phyloP scores from a whole-genome alignment of 805 yeast species.

The Ogataea pini region DNA sequence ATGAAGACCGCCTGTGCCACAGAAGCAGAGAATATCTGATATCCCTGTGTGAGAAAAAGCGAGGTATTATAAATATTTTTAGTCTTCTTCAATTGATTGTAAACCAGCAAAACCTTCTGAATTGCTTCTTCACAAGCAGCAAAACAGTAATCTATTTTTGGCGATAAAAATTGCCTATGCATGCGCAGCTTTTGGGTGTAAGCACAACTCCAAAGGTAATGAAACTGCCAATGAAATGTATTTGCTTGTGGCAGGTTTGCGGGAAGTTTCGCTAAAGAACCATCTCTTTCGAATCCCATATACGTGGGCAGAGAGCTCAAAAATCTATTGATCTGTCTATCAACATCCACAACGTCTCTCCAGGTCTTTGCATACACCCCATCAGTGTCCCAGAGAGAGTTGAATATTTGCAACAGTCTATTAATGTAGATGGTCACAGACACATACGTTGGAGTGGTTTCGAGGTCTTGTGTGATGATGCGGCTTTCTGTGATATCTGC shows the following conservation, averaged over 20 bases:
- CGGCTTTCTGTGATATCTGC: slow-evolving; percentile 22
- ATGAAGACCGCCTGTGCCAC: slow-evolving; percentile 36
- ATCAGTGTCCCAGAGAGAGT: slow-evolving; percentile 19
- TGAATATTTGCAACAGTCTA: slow-evolving; percentile 20
- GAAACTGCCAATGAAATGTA: slow-evolving; percentile 15
- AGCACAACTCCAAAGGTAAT: slow-evolving; percentile 15
- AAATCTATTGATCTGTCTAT: slow-evolving; percentile 9
- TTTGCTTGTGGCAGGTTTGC: neutral
- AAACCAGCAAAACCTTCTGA: slow-evolving; percentile 31
- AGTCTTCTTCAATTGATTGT: slow-evolving; percentile 26
- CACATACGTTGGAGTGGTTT: slow-evolving; percentile 20
- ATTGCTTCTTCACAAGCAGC: slow-evolving; percentile 30
- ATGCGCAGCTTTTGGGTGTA: slow-evolving; percentile 15
- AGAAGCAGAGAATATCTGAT: slow-evolving; percentile 36
- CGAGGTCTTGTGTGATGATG: slow-evolving; percentile 8
- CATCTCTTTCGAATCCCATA: slow-evolving; percentile 12
- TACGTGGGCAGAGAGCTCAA: slow-evolving; percentile 16
- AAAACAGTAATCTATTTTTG: slow-evolving; percentile 21
- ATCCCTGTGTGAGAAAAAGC: slow-evolving; percentile 33
- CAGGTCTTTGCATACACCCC: slow-evolving; percentile 7
- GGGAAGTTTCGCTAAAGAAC: slow-evolving; percentile 18
- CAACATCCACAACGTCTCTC: slow-evolving; percentile 10
- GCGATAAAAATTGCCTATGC: slow-evolving; percentile 13
- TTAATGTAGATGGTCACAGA: slow-evolving; percentile 20
- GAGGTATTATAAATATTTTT: slow-evolving; percentile 27